Evolutionary conservation across 176 grass and related monocot species (phyloP).

Genomic region (Saccharum spontaneum): DNA sequence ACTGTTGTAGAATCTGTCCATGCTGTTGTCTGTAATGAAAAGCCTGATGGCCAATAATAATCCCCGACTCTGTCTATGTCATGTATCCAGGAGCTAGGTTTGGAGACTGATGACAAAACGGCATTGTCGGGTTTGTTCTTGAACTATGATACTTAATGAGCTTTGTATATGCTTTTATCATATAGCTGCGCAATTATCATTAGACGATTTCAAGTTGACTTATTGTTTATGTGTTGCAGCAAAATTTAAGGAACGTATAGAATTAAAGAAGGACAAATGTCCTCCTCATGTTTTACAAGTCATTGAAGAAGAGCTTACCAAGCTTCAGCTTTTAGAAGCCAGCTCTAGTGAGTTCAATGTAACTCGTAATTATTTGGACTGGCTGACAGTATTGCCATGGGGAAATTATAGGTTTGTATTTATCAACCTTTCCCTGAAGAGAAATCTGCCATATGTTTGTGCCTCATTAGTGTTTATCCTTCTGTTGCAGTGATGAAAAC

Average conservation of each 20-base stretch:
- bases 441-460: slow-evolving; percentile 6
- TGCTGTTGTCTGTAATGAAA: slow-evolving; percentile 16
- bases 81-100: slow-evolving; percentile 79
- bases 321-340: slow-evolving; percentile 86
- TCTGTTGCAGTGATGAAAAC: slow-evolving; percentile 77
- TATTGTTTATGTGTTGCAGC: slow-evolving; percentile 51
- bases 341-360: slow-evolving; percentile 98
- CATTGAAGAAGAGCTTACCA: slow-evolving; percentile 96
- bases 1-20: slow-evolving; percentile 1
- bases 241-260: slow-evolving; percentile 94
- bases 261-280: slow-evolving; percentile 88
- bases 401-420: slow-evolving; percentile 90
- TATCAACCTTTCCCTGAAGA: slow-evolving; percentile 31
- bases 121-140: slow-evolving; percentile 89
- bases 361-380: slow-evolving; percentile 99
- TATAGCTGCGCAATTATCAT: neutral
- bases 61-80: slow-evolving; percentile 21
- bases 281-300: slow-evolving; percentile 95
- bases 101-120: slow-evolving; percentile 99
- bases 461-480: slow-evolving; percentile 27
- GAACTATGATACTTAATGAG: slow-evolving; percentile 26
- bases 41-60: neutral
- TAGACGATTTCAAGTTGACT: neutral
- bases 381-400: slow-evolving; percentile 94
- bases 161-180: slow-evolving; percentile 20